Evolutionary conservation across 2,329 filamentous ascomycete species (phyloP), one percentile per base, ranked within the genome.

Genomic region (Arthrobotrys megalospora): DNA sequence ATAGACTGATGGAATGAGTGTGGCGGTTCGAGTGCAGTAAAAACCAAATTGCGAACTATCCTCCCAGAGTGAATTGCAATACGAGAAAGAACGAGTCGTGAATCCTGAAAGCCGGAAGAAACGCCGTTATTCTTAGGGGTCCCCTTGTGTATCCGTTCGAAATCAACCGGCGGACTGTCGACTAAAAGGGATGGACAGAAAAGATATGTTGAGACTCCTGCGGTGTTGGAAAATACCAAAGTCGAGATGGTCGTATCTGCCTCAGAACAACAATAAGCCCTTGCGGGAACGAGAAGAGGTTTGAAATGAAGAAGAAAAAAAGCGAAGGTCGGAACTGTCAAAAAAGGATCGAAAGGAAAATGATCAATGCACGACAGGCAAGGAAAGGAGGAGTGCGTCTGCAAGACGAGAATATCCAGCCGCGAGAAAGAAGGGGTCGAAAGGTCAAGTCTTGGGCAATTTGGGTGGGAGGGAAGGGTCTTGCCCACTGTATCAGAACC

Each of bases 401-500:
- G 72, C 72, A 69, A 55, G 48, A 76, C 58, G 50, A 71, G 66
- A 71, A 78, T 78, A 63, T 53, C 67, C 73, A 70, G 66, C 73
- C 67, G 73, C 73, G 66, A 71, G 58, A 48, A 58, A 63, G 67
- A 64, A 64, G 66, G 73, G 48, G 32, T 28, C 14, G 60, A 45
- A 38, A 68, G 63, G 62, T 72, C 62, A 28, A 36, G 45, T 65
- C 64, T 69, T 69, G 67, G 60, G 43, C 62, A 77, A 71, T 71
- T 77, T 70, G 62, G 73, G 67, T 36, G 66, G 66, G 34, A 52
- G 66, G 73, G 53, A 65, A 78, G 75, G 75, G 75, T 78, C 75
- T 70, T 78, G 67, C 75, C 75, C 63, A 43, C 67, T 78, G 75
- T 78, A 47, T 78, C 75, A 78, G 75, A 65, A 78, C 75, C 67